Base-by-base conservation (phyloP, 345 rosid species). In the Xanthoceras sorbifolium region DNA sequence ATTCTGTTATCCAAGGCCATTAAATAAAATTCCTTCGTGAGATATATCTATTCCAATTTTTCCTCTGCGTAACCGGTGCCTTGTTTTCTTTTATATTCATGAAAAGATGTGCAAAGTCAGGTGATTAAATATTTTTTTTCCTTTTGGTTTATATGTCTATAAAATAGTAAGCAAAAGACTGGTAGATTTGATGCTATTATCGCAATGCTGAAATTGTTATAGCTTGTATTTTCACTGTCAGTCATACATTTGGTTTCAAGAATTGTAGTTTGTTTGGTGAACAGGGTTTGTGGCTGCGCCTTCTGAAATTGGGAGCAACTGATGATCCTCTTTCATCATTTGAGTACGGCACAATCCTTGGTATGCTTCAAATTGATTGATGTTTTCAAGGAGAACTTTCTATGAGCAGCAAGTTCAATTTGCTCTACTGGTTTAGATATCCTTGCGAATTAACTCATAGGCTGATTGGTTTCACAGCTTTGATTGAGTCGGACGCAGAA, bases 281-380 rank as follows among this genome's bases (percentile, higher is more conserved):
- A 69, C 84, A 97, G 99, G 99, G 99, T 57, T 84, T 97, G 72
- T 97, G 98, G 99, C 79, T 90, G 67, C 98, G 97, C 75, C 97
- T 97, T 79, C 83, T 97, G 77, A 90, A 93, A 88, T 78, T 97
- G 72, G 98, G 94, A 76, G 85, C 94, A 72, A 83, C 90, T 74
- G 99, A 91, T 73, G 99, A 97, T 88, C 98, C 99, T 29, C 97
- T 97, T 83, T 94, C 99, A 78, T 97, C 99, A 66, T 97, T 97
- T 76, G 99, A 97, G 83, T 91, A 97, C 29, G 99, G 99, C 84
- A 97, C 99, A 65, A 94, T 97, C 73, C 86, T 91, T 81, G 98
- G 97, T 91, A 94, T 79, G 84, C 76, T 77, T 77, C 64, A 55
- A 48, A 22, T 61, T 57, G 54, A 38, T 76, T 28, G 40, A 67